A percentile compares a stretch with the other conserved stretches of the same genome.
Evolutionary conservation across 768 basidiomycete species (phyloP).

Genomic region (Lyophyllum atratum): DNA sequence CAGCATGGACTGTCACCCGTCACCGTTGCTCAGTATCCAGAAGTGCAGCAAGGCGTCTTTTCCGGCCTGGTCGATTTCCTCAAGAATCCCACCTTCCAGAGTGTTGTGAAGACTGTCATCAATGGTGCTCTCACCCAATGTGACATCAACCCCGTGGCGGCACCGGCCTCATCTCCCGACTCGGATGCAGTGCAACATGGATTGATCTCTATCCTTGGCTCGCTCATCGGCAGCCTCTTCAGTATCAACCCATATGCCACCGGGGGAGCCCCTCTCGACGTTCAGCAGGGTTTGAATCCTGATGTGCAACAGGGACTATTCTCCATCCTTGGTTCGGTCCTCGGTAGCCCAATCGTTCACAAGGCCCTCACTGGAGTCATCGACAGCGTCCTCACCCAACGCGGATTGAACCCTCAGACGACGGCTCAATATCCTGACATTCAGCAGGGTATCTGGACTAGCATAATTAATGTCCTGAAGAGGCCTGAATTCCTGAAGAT

Average conservation of each 20-base stretch:
- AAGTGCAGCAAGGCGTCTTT: background rate
- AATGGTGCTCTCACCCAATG: too few species aligned
- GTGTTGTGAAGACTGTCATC: background rate
- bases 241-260: too few species aligned
- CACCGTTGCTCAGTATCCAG: background rate
- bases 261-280: too few species aligned
- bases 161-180: too few species aligned
- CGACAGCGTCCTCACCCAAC: background rate
- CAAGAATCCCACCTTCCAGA: background rate
- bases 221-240: too few species aligned
- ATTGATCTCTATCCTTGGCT: too few species aligned
- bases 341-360: slow-evolving; percentile 4
- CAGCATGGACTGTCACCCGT: background rate
- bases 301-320: too few species aligned
- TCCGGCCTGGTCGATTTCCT: background rate
- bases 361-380: background rate
- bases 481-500: background rate
- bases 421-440: background rate
- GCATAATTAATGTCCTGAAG: background rate
- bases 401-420: background rate
- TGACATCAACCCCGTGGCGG: too few species aligned
- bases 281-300: too few species aligned
- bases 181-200: too few species aligned
- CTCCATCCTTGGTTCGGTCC: too few species aligned
- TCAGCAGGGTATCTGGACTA: background rate